Evolutionary conservation across 176 grass and related monocot species (phyloP), one percentile per base, ranked within the genome.

Genomic region (Oryza nivara): DNA sequence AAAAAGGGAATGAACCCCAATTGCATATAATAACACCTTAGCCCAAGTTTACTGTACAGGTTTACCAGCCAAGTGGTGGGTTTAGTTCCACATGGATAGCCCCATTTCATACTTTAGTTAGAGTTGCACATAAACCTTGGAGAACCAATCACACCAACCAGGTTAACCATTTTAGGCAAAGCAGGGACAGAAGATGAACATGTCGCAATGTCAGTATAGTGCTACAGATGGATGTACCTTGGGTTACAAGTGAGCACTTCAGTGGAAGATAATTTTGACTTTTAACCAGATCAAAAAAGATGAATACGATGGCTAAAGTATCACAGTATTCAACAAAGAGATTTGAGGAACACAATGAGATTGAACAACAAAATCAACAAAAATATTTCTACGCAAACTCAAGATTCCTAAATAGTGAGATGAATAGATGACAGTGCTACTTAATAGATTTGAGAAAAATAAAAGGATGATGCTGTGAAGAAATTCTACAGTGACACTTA

Each of bases 401-500:
- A 63, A 73, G 20, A 76, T 51, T 51, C 19, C 52, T 65, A 71
- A 34, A 49, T 49, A 73, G 30, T 41, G 34, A 63, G 32, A 77
- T 66, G 54, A 11, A 41, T 20, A 41, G 19, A 77, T 66, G 41
- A 8, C 25, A 73, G 26, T 10, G 13, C 43, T 47, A 71, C 35
- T 13, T 47, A 83, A 28, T 44, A 25, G 17, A 81, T 75, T 44
- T 11, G 3, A 54, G 74, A 34, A 74, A 12, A 19, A 52, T 28
- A 75, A 14, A 45, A 35, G 15, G 48, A 46, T 22, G 45, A 44
- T 44, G 25, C 72, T 82, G 67, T 77, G 7, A 84, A 82, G 19
- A 79, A 74, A 88, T 13, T 77, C 49, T 77, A 51, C 13, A 75
- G 74, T 30, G 35, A 82, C 41, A 96, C 96, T 96, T 96, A 99